Conservation (phyloP, 345 rosid genomes). For the Acer yangbiense region DNA sequence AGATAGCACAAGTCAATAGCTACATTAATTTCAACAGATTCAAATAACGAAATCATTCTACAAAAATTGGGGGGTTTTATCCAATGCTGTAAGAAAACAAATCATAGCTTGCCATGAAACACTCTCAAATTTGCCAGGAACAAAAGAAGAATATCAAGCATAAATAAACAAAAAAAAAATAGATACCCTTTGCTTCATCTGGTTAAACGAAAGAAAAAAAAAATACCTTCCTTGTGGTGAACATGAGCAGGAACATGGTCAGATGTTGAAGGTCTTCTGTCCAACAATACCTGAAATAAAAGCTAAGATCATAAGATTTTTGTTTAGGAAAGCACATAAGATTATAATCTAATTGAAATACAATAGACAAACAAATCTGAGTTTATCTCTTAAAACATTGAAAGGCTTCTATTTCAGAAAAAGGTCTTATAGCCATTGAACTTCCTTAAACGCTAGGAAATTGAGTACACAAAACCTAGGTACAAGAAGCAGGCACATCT, state of each 20-base stretch:
- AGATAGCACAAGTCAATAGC: not conserved
- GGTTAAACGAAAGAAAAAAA: not conserved
- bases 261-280: slow-evolving; percentile 35
- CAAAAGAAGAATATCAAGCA: not conserved
- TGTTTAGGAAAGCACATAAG: too few relatives aligned
- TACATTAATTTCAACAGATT: not conserved
- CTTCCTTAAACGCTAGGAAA: not conserved
- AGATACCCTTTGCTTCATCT: too few relatives aligned
- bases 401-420: not conserved
- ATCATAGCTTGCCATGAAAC: not conserved
- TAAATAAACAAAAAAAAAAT: not conserved
- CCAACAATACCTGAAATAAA: slow-evolving; percentile 36
- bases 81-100: not conserved
- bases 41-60: not conserved
- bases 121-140: not conserved
- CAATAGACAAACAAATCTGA: not conserved
- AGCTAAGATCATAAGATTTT: not conserved
- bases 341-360: too few relatives aligned
- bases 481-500: not conserved
- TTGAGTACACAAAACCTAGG: not conserved
- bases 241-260: slow-evolving; percentile 39
- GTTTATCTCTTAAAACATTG: not conserved
- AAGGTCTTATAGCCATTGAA: not conserved
- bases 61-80: not conserved
- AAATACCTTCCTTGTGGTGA: slow-evolving; percentile 51